phyloP scores from a whole-genome alignment of 2,329 filamentous ascomycete genomes.

The Fusarium sp. region DNA sequence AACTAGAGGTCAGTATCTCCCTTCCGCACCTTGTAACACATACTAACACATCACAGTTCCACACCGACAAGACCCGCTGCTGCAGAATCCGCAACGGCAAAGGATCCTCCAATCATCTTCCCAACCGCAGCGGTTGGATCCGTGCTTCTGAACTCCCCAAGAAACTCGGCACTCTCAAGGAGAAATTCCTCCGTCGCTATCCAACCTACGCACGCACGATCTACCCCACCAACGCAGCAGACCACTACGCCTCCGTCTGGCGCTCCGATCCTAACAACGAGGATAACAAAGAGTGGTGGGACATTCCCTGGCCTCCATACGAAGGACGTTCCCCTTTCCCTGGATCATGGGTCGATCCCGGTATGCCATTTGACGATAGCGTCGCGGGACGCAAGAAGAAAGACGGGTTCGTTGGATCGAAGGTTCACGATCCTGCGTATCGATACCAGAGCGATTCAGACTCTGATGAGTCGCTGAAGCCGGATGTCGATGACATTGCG shows the following conservation, averaged over 20 bases:
- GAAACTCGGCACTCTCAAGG: slow-evolving; percentile 40
- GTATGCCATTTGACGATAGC: slow-evolving; percentile 4
- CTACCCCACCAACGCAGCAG: slow-evolving; percentile 45
- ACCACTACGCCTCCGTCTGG: slow-evolving; percentile 45
- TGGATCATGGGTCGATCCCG: slow-evolving; percentile 37
- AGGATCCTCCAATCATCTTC: slow-evolving; percentile 41
- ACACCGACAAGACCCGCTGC: slow-evolving; percentile 39
- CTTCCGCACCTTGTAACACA: too few relatives aligned
- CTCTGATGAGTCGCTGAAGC: slow-evolving; percentile 40
- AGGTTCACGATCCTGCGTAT: slow-evolving; percentile 38
- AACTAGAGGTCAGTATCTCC: slow-evolving; percentile 41
- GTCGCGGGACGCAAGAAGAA: neutral
- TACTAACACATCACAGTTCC: slow-evolving; percentile 35
- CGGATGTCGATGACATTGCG: slow-evolving; percentile 37
- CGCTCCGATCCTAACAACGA: slow-evolving; percentile 53
- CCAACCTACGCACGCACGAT: slow-evolving; percentile 50
- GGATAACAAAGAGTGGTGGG: slow-evolving; percentile 46
- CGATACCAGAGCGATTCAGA: slow-evolving; percentile 36
- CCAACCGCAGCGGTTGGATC: slow-evolving; percentile 55
- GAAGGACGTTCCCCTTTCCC: slow-evolving; percentile 44
- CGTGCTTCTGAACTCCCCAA: slow-evolving; percentile 31
- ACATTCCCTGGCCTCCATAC: slow-evolving; percentile 51
- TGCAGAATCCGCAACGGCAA: slow-evolving; percentile 49
- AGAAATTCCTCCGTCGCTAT: slow-evolving; percentile 43
- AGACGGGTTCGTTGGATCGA: slow-evolving; percentile 5